Evolutionary conservation across 2,329 filamentous ascomycete species (phyloP).

Genomic region (Microascus cirrosus): DNA sequence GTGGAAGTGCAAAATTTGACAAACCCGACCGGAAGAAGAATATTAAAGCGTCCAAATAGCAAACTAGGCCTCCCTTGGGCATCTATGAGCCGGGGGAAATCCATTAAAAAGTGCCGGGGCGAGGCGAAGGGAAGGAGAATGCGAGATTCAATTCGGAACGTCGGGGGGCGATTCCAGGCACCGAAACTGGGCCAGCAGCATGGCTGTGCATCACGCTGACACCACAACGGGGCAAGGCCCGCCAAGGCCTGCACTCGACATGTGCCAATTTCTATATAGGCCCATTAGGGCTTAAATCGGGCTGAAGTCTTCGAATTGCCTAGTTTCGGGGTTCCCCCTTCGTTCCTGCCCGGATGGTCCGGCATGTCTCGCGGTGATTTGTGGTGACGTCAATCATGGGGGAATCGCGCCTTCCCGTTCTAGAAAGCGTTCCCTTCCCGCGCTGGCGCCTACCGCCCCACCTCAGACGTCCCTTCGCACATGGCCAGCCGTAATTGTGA

Average conservation of each 20-base stretch:
- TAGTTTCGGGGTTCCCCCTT: background rate
- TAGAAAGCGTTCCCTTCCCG: background rate
- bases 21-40: background rate
- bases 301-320: no score
- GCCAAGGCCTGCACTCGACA: no score
- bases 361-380: background rate
- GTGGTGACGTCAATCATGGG: background rate
- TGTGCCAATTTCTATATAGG: no score
- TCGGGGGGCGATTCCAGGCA: background rate
- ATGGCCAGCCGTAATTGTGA: no score
- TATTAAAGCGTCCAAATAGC: background rate
- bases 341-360: background rate
- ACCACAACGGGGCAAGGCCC: no score
- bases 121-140: background rate
- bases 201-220: background rate
- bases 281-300: no score
- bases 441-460: no score
- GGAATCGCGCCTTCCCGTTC: background rate
- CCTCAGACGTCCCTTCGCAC: background rate
- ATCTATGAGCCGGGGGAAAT: background rate
- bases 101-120: background rate
- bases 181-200: background rate
- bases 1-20: background rate
- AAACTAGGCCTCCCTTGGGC: background rate
- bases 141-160: background rate